Evolutionary conservation across 768 basidiomycete genomes (phyloP), one percentile per base, ranked within the genome.

Genomic region (Chalciporus chontae): DNA sequence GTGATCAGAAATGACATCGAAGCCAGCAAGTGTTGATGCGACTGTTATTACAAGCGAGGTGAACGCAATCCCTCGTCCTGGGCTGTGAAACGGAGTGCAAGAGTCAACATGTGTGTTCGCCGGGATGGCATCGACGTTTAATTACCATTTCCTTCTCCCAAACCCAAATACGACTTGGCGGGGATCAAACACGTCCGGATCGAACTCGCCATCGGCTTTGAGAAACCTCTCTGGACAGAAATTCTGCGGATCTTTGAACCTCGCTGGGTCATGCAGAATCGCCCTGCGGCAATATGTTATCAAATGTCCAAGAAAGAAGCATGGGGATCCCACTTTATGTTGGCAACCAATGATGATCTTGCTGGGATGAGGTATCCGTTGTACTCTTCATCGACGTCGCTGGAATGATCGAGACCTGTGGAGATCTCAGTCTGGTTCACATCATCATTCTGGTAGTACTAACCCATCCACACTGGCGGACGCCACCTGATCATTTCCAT

Each of bases 401-500:
- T 49, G 8, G 48, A 49, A 49, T 49, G 48, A 14, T 49, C 48
- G 4, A 49, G 34, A 27, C 48, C 48, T 49, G 14, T 6, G 10
- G 18, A 11, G 14, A 21, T 11, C 13, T 43, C 24, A 43, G 31
- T 15, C n/a, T 15, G 15, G 34, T 36, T n/a, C 5, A 29, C 24
- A 8, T 4, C 24, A 15, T 10, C 34, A 6, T 14, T 14, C 17
- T 19, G 14, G 8, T 15, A 37, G 21, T 14, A 27, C 48, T 37
- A 14, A 49, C 48, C 48, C 48, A 49, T 49, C 48, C 48, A 49
- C 21, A 49, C 48, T 3, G 48, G 48, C 32, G 48, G 48, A 43
- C 48, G 48, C 48, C 48, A 49, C 18, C 48, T 40, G 34, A 27
- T 37, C 41, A 43, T 49, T 49, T 49, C 48, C 48, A 49, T 49